Conservation (phyloP, 306 rosid genomes). For the Cicer judaicum region DNA sequence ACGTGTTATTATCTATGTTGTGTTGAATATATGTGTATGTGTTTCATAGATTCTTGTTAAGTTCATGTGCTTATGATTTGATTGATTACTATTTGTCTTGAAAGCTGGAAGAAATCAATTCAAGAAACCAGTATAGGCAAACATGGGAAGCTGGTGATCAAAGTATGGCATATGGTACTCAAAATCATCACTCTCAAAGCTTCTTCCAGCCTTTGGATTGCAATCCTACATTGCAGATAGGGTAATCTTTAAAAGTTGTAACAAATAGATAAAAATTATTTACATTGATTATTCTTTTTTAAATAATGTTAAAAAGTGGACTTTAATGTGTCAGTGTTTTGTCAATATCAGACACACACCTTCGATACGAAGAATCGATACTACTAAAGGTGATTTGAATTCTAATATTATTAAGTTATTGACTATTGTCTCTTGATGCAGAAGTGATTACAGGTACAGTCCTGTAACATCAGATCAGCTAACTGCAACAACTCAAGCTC, state of each 20-base stretch:
- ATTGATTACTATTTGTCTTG: conserved; percentile 30
- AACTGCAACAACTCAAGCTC: conserved; percentile 63
- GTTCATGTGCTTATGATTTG: conserved; percentile 4
- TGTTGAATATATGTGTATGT: too few species aligned
- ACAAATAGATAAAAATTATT: too few species aligned
- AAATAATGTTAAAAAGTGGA: too few species aligned
- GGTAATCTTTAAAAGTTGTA: conserved; percentile 53
- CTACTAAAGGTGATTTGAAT: not conserved
- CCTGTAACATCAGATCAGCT: conserved; percentile 66
- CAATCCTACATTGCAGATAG: conserved; percentile 79
- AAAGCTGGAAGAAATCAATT: conserved; percentile 82
- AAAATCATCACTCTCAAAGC: conserved; percentile 73
- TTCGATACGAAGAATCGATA: too few species aligned
- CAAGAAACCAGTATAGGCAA: conserved; percentile 69
- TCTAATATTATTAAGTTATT: not conserved
- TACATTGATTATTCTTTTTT: too few species aligned
- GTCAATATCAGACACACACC: too few species aligned
- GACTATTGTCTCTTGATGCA: not conserved
- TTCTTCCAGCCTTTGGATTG: conserved; percentile 85
- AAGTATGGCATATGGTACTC: conserved; percentile 66
- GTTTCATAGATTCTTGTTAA: not conserved
- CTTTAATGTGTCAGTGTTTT: too few species aligned
- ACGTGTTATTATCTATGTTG: too few species aligned
- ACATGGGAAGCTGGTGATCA: conserved; percentile 85
- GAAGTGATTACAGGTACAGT: conserved; percentile 61